A percentile compares a stretch with the other conserved stretches of the same genome.
phyloP scores from a whole-genome alignment of 2,329 filamentous ascomycete species.

The Phoma sp. region DNA sequence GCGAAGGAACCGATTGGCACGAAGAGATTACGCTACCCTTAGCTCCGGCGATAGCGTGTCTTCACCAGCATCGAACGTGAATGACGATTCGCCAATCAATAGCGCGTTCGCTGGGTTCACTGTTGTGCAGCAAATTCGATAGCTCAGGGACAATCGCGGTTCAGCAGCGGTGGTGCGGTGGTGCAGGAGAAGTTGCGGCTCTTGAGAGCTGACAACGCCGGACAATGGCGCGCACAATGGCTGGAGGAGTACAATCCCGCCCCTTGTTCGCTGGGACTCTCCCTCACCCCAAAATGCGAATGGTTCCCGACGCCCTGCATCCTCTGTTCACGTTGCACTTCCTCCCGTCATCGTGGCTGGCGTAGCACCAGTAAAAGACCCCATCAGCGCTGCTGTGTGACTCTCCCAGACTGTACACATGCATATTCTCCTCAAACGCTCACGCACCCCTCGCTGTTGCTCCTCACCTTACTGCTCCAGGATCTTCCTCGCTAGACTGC shows the following conservation, averaged over 20 bases:
- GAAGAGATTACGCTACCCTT: slow-evolving; percentile 14
- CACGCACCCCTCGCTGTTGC: slow-evolving; percentile 6
- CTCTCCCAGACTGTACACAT: slow-evolving; percentile 2
- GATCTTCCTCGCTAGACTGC: slow-evolving; percentile 9
- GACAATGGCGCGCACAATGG: background rate
- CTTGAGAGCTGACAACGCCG: background rate
- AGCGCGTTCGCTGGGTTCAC: background rate
- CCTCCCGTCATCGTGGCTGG: slow-evolving; percentile 38
- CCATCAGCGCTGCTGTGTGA: slow-evolving; percentile 1
- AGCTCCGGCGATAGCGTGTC: slow-evolving; percentile 7
- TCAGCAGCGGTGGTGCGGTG: slow-evolving; percentile 7
- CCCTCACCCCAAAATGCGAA: background rate
- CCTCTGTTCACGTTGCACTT: slow-evolving; percentile 26
- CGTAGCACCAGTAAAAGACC: slow-evolving; percentile 32
- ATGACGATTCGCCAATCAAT: slow-evolving; percentile 9
- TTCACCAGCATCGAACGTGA: slow-evolving; percentile 1
- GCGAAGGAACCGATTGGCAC: slow-evolving; percentile 18
- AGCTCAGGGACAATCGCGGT: slow-evolving; percentile 8
- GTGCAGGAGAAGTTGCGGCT: slow-evolving; percentile 2
- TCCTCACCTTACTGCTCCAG: slow-evolving; percentile 8
- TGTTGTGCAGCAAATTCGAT: slow-evolving; percentile 13
- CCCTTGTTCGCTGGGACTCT: slow-evolving; percentile 11
- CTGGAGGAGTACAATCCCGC: slow-evolving; percentile 15
- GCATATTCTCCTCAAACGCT: slow-evolving; percentile 15
- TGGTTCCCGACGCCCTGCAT: slow-evolving; percentile 26